phyloP scores from a whole-genome alignment of 2,329 filamentous ascomycete genomes.

The Elsinoe fawcettii region DNA sequence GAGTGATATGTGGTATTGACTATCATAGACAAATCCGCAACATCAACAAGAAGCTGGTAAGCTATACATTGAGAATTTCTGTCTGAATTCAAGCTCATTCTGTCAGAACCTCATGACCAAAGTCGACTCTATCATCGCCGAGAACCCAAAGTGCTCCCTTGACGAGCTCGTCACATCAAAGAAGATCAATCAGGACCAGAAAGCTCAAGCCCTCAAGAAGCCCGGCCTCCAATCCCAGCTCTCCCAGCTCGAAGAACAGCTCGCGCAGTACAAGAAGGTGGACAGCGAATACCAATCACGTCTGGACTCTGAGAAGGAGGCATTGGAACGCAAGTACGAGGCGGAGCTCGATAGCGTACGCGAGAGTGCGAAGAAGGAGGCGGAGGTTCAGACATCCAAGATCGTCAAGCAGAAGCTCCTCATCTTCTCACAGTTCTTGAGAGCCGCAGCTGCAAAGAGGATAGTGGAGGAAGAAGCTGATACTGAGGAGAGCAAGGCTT shows the following conservation, averaged over 20 bases:
- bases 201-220: constrained; percentile 69
- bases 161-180: constrained; percentile 63
- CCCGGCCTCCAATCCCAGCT: constrained; percentile 62
- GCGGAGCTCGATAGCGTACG: constrained; percentile 49
- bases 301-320: constrained; percentile 49
- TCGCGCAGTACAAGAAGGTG: constrained; percentile 65
- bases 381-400: constrained; percentile 39
- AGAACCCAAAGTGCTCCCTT: constrained; percentile 62
- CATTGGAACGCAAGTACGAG: constrained; percentile 48
- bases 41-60: constrained; percentile 86
- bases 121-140: constrained; percentile 60
- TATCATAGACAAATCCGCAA: constrained; percentile 72
- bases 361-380: constrained; percentile 49
- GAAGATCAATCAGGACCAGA: constrained; percentile 76
- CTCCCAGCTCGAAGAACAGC: constrained; percentile 63
- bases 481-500: constrained; percentile 68
- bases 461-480: constrained; percentile 59
- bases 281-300: constrained; percentile 62
- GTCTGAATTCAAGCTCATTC: constrained; percentile 20
- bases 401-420: constrained; percentile 56
- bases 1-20: constrained; percentile 19
- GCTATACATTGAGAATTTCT: constrained; percentile 29
- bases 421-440: constrained; percentile 69
- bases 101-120: constrained; percentile 60
- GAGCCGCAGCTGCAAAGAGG: constrained; percentile 66